Conservation (phyloP, 495 filamentous ascomycete genomes). For the Trichoderma erinaceum region DNA sequence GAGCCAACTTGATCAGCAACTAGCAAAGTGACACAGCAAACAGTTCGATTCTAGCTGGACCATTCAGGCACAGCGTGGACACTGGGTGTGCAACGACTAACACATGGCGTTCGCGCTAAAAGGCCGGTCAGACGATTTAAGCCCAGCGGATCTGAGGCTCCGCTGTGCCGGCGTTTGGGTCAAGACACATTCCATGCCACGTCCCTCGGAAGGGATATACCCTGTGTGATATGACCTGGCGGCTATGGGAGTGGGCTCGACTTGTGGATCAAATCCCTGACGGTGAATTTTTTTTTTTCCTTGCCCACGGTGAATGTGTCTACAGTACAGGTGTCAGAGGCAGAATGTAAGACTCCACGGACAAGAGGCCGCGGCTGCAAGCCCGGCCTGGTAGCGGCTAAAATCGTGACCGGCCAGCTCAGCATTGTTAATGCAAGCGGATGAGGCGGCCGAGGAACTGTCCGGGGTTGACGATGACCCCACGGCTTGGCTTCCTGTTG, state of each 20-base stretch:
- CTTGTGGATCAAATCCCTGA: background rate
- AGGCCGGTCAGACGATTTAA: background rate
- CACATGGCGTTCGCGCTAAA: conserved; percentile 8
- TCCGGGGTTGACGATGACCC: background rate
- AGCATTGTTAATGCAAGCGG: background rate
- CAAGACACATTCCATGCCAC: background rate
- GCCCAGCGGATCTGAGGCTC: conserved; percentile 10
- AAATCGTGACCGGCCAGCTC: background rate
- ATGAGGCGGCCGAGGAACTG: background rate
- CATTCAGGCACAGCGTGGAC: no score
- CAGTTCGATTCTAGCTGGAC: no score
- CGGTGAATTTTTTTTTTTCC: background rate
- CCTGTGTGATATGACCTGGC: background rate
- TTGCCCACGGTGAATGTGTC: background rate
- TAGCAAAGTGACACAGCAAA: no score
- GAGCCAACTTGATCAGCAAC: no score
- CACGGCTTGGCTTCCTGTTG: background rate
- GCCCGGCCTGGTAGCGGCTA: background rate
- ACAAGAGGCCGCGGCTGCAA: background rate
- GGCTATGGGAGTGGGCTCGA: background rate
- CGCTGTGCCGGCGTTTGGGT: background rate
- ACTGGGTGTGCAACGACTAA: background rate
- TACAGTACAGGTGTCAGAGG: background rate
- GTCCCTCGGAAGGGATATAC: background rate
- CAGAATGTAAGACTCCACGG: background rate